These are phyloP conservation scores for Neospermospora avenae DNA, from an alignment of 2,329 filamentous ascomycete species.

Conservation along the genomic window DNA sequence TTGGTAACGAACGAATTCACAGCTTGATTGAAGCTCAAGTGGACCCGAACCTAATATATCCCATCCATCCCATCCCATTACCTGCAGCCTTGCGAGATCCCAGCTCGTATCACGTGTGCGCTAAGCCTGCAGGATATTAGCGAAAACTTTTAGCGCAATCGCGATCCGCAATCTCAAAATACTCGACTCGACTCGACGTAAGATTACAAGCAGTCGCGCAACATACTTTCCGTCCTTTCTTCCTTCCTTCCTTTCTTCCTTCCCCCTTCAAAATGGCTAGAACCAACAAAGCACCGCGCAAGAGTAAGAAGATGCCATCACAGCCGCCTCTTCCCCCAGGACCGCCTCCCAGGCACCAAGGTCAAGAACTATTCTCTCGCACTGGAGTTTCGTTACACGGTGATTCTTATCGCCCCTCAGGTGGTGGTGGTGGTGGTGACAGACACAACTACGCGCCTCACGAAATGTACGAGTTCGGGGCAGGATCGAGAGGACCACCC, in stretches of 20 bases:
- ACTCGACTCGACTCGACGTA: neutral
- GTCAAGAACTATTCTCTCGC: constrained; percentile 2
- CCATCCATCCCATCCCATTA: no score
- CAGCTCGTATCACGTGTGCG: no score
- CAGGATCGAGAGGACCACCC: neutral
- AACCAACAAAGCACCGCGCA: constrained; percentile 4
- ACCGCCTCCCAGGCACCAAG: constrained; percentile 23
- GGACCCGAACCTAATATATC: no score
- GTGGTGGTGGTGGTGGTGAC: constrained; percentile 11
- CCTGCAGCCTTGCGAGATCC: no score
- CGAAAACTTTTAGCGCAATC: neutral
- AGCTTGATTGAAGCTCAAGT: no score
- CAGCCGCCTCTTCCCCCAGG: constrained; percentile 31
- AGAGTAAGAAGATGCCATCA: constrained; percentile 28
- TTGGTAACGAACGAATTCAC: no score
- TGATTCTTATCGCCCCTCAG: constrained; percentile 3
- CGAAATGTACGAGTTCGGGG: constrained; percentile 27
- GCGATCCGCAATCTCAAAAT: neutral
- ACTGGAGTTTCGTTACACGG: constrained; percentile 25
- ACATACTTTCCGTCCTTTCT: neutral
- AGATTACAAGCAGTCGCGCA: no score
- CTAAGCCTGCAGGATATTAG: no score
- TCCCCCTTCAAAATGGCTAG: neutral
- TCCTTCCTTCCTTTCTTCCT: neutral
- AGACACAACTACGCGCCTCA: constrained; percentile 11